Evolutionary conservation across 345 rosid species (phyloP).

Genomic region (Brassica juncea): DNA sequence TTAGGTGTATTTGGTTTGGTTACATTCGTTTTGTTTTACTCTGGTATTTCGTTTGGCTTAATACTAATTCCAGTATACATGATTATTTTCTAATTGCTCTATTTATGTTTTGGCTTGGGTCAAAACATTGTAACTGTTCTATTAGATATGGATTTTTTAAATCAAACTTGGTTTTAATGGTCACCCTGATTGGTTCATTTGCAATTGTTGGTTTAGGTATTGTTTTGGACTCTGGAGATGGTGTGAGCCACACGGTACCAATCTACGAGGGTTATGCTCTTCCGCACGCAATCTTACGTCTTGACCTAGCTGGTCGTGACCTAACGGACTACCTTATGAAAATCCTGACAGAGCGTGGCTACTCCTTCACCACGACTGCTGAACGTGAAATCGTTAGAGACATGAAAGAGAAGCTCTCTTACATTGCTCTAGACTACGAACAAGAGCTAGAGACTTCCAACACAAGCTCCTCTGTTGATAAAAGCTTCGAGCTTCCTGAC

Average conservation of each 20-base stretch:
- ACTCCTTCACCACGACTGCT: constrained; percentile 74
- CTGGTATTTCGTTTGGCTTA: background rate
- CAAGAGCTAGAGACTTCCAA: constrained; percentile 64
- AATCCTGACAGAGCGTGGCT: constrained; percentile 72
- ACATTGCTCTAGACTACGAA: constrained; percentile 68
- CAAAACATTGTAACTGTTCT: background rate
- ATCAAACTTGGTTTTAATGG: background rate
- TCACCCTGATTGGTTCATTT: background rate
- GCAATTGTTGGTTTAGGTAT: constrained; percentile 51
- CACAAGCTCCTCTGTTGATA: constrained; percentile 64
- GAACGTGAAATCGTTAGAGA: constrained; percentile 74
- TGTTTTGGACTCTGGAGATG: constrained; percentile 72
- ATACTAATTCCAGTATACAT: background rate
- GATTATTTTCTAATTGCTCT: background rate
- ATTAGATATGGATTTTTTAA: background rate
- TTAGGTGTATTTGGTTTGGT: background rate
- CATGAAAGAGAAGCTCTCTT: constrained; percentile 70
- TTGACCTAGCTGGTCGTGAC: constrained; percentile 72
- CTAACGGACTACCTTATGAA: constrained; percentile 71
- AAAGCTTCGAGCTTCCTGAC: constrained; percentile 69
- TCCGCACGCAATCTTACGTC: constrained; percentile 72
- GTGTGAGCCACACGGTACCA: constrained; percentile 77
- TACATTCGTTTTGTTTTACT: background rate
- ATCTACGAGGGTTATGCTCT: constrained; percentile 74
- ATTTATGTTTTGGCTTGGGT: background rate